These are phyloP conservation scores for Ophiostoma novo-ulmi DNA, from an alignment of 2,329 filamentous ascomycete genomes.

Conservation along the genomic window DNA sequence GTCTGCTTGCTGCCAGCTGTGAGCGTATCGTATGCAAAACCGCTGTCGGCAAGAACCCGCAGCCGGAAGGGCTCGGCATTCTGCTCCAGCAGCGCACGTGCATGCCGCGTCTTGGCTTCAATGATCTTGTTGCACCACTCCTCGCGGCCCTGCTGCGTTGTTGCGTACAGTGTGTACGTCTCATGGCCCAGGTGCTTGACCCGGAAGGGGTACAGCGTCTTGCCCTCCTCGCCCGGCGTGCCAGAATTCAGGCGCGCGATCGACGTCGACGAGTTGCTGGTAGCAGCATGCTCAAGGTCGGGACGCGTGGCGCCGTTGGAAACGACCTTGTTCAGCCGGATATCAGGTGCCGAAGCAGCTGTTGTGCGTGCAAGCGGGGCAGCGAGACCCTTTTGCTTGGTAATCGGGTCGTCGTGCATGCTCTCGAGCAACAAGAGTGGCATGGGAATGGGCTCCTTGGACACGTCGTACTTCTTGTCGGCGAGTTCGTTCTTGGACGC, in stretches of 20 bases:
- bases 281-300: slow-evolving; percentile 62
- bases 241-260: slow-evolving; percentile 41
- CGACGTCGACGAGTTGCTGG: slow-evolving; percentile 60
- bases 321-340: slow-evolving; percentile 53
- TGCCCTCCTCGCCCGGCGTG: slow-evolving; percentile 62
- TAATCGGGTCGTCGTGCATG: slow-evolving; percentile 82
- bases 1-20: slow-evolving; percentile 55
- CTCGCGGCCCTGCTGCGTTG: slow-evolving; percentile 64
- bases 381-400: slow-evolving; percentile 73
- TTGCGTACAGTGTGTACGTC: slow-evolving; percentile 84
- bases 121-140: slow-evolving; percentile 95
- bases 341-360: slow-evolving; percentile 51
- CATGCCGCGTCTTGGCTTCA: slow-evolving; percentile 90
- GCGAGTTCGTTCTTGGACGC: slow-evolving; percentile 62
- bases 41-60: slow-evolving; percentile 84
- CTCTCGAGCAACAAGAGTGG: slow-evolving; percentile 89
- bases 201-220: slow-evolving; percentile 86
- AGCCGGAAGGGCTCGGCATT: slow-evolving; percentile 94
- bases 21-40: slow-evolving; percentile 72
- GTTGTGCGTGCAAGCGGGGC: slow-evolving; percentile 56
- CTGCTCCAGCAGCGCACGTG: slow-evolving; percentile 79
- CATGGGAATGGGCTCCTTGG: slow-evolving; percentile 94
- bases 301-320: slow-evolving; percentile 47
- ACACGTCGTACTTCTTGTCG: slow-evolving; percentile 90
- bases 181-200: slow-evolving; percentile 95